Conservation (phyloP, 208 protist species). For the Crithidia thermophila region DNA sequence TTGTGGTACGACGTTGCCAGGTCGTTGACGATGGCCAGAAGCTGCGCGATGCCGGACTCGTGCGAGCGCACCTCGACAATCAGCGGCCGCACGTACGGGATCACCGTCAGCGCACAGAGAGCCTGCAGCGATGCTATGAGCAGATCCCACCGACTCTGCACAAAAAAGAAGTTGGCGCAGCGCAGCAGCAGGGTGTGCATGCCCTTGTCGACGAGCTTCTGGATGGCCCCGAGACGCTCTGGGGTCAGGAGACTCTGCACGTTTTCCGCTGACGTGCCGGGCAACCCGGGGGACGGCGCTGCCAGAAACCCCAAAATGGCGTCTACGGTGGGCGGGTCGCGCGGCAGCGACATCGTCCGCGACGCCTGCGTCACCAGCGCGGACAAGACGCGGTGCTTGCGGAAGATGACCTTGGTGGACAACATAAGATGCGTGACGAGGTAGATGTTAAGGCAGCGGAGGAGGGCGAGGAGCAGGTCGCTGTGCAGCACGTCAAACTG, state of each 20-base stretch:
- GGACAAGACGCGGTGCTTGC: slow-evolving; percentile 77
- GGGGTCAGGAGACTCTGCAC: slow-evolving; percentile 76
- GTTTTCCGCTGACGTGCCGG: slow-evolving; percentile 74
- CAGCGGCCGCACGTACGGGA: slow-evolving; percentile 72
- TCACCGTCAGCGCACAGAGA: slow-evolving; percentile 71
- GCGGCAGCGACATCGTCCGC: slow-evolving; percentile 61
- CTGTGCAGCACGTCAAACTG: slow-evolving; percentile 71
- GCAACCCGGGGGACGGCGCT: slow-evolving; percentile 48
- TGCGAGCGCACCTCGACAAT: slow-evolving; percentile 64
- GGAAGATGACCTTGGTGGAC: slow-evolving; percentile 81
- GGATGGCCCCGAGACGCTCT: slow-evolving; percentile 60
- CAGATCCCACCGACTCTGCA: slow-evolving; percentile 79
- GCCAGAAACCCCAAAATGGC: slow-evolving; percentile 72
- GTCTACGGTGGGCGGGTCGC: slow-evolving; percentile 71
- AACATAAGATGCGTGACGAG: slow-evolving; percentile 83
- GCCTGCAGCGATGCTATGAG: slow-evolving; percentile 73
- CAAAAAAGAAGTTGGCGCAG: slow-evolving; percentile 79
- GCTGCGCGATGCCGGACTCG: slow-evolving; percentile 77
- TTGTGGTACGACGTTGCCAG: slow-evolving; percentile 63
- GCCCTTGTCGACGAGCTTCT: slow-evolving; percentile 63
- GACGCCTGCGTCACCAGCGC: slow-evolving; percentile 70
- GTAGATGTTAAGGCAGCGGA: slow-evolving; percentile 85
- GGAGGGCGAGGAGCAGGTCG: slow-evolving; percentile 49
- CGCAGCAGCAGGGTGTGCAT: slow-evolving; percentile 72
- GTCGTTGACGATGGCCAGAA: slow-evolving; percentile 79